Evolutionary conservation across 2,329 filamentous ascomycete species (phyloP).

Genomic region (Aspergillus japonicus): DNA sequence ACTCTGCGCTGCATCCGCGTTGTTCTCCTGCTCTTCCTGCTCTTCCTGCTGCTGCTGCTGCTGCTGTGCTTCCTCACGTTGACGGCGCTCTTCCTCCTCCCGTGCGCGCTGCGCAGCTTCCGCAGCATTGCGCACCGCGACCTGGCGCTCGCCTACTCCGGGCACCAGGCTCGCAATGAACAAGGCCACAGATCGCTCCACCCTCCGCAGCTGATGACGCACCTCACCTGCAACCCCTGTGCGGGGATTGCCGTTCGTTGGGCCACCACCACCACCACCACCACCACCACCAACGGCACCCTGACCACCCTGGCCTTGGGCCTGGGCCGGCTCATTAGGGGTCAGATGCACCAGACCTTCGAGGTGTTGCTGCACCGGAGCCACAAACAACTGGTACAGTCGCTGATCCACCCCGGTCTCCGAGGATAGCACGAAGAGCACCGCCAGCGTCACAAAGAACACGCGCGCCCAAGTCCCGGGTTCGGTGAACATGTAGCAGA

Average conservation of each 20-base stretch:
- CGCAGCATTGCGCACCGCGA: slow-evolving; percentile 55
- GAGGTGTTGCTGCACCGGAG: slow-evolving; percentile 45
- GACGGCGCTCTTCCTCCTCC: slow-evolving; percentile 26
- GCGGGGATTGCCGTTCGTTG: not conserved
- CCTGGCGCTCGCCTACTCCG: slow-evolving; percentile 61
- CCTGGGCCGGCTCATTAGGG: slow-evolving; percentile 21
- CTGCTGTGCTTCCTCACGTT: slow-evolving; percentile 20
- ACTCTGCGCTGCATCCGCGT: slow-evolving; percentile 3
- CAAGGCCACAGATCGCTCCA: slow-evolving; percentile 59
- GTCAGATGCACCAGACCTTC: slow-evolving; percentile 42
- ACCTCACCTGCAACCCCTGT: slow-evolving; percentile 1
- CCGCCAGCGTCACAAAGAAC: slow-evolving; percentile 39
- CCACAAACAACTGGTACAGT: slow-evolving; percentile 34
- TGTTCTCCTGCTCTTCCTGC: slow-evolving; percentile 1
- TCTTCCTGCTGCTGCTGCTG: slow-evolving; percentile 13
- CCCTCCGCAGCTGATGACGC: slow-evolving; percentile 40
- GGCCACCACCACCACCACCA: not conserved
- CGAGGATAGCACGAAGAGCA: slow-evolving; percentile 41
- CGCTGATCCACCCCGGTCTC: slow-evolving; percentile 41
- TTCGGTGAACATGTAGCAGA: slow-evolving; percentile 58
- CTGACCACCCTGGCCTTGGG: not conserved
- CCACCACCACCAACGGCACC: not conserved
- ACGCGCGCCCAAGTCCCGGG: slow-evolving; percentile 47
- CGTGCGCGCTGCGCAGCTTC: slow-evolving; percentile 38
- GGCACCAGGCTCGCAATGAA: slow-evolving; percentile 63